These are phyloP conservation scores for Cylindrotheca closterium DNA, from an alignment of 108 stramenopile genomes.

Conservation along the genomic window DNA sequence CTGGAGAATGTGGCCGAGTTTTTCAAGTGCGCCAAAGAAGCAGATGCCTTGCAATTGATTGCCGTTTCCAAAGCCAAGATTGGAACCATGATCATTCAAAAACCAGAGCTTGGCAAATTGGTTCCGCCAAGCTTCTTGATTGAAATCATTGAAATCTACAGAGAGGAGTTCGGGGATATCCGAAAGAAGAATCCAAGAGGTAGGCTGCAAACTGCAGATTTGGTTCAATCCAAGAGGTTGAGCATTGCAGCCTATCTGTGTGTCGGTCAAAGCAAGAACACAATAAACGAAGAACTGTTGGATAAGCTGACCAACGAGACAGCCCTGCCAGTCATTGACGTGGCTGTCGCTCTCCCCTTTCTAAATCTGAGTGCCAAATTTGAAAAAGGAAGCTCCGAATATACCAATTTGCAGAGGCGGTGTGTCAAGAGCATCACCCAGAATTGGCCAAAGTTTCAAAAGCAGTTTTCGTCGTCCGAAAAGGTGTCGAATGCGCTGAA, in stretches of 20 bases:
- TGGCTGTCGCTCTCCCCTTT: slow-evolving; percentile 16
- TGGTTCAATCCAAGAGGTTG: slow-evolving; percentile 26
- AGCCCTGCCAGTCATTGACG: slow-evolving; percentile 30
- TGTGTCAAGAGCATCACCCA: slow-evolving; percentile 28
- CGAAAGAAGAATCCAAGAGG: slow-evolving; percentile 17
- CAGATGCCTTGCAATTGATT: slow-evolving; percentile 22
- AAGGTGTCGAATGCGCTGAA: slow-evolving; percentile 11
- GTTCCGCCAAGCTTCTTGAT: slow-evolving; percentile 31
- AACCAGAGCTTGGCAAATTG: slow-evolving; percentile 28
- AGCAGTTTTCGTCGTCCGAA: slow-evolving; percentile 17
- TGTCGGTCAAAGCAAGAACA: slow-evolving; percentile 19
- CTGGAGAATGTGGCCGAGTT: slow-evolving; percentile 35
- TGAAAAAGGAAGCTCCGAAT: slow-evolving; percentile 4
- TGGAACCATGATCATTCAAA: slow-evolving; percentile 30
- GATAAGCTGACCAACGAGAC: slow-evolving; percentile 19
- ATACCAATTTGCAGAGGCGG: slow-evolving; percentile 23
- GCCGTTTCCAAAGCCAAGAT: slow-evolving; percentile 29
- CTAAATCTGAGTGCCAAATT: slow-evolving; percentile 28
- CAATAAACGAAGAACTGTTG: slow-evolving; percentile 19
- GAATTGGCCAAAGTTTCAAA: slow-evolving; percentile 29
- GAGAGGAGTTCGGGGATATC: slow-evolving; percentile 22
- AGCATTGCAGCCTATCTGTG: slow-evolving; percentile 36
- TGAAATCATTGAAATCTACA: slow-evolving; percentile 19
- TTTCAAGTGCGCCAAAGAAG: slow-evolving; percentile 16
- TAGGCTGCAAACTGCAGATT: slow-evolving; percentile 10